A percentile compares a stretch with the other conserved stretches of the same genome.
phyloP scores from a whole-genome alignment of 1,284 basidiomycete genomes.

The Fistulinella cinereoalba region DNA sequence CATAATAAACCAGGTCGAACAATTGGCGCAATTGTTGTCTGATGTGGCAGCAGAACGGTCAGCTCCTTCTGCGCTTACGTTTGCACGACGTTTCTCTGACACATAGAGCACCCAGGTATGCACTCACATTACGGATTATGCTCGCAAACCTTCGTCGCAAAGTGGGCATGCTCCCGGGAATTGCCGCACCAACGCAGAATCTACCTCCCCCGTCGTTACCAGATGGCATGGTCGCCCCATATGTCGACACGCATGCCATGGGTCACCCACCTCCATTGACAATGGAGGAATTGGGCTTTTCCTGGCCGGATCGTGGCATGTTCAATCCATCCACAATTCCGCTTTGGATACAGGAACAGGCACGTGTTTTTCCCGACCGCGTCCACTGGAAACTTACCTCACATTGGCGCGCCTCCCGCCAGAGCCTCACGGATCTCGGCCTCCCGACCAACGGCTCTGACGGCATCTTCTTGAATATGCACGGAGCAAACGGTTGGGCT shows the following conservation, averaged over 20 bases:
- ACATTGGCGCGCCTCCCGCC: constrained; percentile 8
- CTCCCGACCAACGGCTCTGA: constrained; percentile 87
- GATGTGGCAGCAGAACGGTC: constrained; percentile 86
- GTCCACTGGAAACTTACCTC: constrained; percentile 2
- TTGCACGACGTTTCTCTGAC: constrained; percentile 9
- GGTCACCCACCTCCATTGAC: constrained; percentile 60
- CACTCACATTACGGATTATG: constrained; percentile 87
- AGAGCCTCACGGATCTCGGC: constrained; percentile 85
- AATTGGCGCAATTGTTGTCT: constrained; percentile 76
- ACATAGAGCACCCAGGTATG: constrained; percentile 54
- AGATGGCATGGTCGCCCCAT: constrained; percentile 54
- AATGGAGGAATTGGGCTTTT: constrained; percentile 78
- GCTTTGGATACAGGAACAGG: constrained; percentile 80
- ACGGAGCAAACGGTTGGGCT: constrained; percentile 67
- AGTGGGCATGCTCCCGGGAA: constrained; percentile 64
- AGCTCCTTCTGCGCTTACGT: constrained; percentile 11
- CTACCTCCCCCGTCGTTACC: constrained; percentile 49
- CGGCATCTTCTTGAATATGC: constrained; percentile 80
- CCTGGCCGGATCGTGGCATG: constrained; percentile 71
- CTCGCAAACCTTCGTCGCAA: constrained; percentile 84
- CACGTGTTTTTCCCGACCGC: constrained; percentile 27
- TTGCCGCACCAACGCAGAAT: constrained; percentile 46
- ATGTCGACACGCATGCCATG: constrained; percentile 47
- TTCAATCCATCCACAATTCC: constrained; percentile 80
- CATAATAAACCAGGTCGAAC: constrained; percentile 78